A percentile compares a stretch with the other conserved stretches of the same genome.
phyloP scores from a whole-genome alignment of 129 eudicot genomes.

The Dittrichia graveolens region DNA sequence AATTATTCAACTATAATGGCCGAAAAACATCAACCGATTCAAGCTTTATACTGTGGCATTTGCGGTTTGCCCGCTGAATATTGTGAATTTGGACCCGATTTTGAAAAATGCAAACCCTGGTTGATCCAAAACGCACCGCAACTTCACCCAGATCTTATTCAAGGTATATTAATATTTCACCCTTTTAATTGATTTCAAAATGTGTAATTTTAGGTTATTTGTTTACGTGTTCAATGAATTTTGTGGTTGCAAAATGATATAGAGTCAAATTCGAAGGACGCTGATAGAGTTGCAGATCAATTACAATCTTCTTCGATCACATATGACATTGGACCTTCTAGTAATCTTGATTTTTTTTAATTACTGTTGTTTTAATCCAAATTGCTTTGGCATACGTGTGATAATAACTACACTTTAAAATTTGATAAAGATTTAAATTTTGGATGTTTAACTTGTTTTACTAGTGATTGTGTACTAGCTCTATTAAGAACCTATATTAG shows the following conservation, averaged over 20 bases:
- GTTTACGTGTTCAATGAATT: neutral
- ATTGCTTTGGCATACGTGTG: slow-evolving; percentile 6
- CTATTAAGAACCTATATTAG: neutral
- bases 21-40: slow-evolving; percentile 65
- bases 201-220: neutral
- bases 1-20: slow-evolving; percentile 45
- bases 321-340: slow-evolving; percentile 44
- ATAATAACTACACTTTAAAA: neutral
- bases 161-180: slow-evolving; percentile 39
- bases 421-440: neutral
- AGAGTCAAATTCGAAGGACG: slow-evolving; percentile 56
- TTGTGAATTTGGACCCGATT: slow-evolving; percentile 92
- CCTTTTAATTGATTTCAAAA: neutral
- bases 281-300: slow-evolving; percentile 74
- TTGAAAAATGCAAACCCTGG: slow-evolving; percentile 95
- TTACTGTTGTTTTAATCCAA: slow-evolving; percentile 5
- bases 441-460: neutral
- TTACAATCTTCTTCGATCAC: slow-evolving; percentile 65
- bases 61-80: slow-evolving; percentile 83
- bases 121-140: slow-evolving; percentile 78
- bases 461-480: neutral
- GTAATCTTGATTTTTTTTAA: slow-evolving; percentile 22
- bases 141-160: slow-evolving; percentile 71
- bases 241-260: slow-evolving; percentile 23
- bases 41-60: slow-evolving; percentile 68